phyloP scores from a whole-genome alignment of 139 green algal species.

The Asterochloris sp. region DNA sequence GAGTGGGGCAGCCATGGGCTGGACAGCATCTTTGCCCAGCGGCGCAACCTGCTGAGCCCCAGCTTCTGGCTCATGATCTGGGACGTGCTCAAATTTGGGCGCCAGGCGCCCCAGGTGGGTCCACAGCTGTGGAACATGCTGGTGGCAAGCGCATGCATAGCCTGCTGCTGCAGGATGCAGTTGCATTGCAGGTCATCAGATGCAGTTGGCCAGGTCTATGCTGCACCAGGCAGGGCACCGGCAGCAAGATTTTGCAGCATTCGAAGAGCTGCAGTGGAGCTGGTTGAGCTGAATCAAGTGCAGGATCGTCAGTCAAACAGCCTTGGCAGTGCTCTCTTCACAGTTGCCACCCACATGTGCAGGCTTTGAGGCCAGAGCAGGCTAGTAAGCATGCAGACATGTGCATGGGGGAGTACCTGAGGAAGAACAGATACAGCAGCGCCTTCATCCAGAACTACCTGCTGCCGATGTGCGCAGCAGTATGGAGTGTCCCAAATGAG shows the following conservation, averaged over 20 bases:
- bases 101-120: conserved; percentile 68
- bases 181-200: too few species aligned
- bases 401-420: conserved; percentile 81
- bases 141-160: too few species aligned
- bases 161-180: too few species aligned
- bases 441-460: conserved; percentile 81
- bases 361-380: conserved; percentile 49
- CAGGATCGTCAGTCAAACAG: not conserved
- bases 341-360: not conserved
- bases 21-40: conserved; percentile 83
- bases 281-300: not conserved
- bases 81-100: conserved; percentile 89
- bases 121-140: not conserved
- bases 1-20: conserved; percentile 89
- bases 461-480: conserved; percentile 94
- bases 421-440: conserved; percentile 53
- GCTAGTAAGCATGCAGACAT: conserved; percentile 44
- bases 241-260: not conserved
- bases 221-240: not conserved
- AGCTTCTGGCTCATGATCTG: conserved; percentile 82
- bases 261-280: too few species aligned
- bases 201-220: not conserved
- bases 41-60: conserved; percentile 60
- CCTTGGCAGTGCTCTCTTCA: not conserved
- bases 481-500: conserved; percentile 86